Conservation (phyloP, 768 basidiomycete species). For the Auricularia heimuer region DNA sequence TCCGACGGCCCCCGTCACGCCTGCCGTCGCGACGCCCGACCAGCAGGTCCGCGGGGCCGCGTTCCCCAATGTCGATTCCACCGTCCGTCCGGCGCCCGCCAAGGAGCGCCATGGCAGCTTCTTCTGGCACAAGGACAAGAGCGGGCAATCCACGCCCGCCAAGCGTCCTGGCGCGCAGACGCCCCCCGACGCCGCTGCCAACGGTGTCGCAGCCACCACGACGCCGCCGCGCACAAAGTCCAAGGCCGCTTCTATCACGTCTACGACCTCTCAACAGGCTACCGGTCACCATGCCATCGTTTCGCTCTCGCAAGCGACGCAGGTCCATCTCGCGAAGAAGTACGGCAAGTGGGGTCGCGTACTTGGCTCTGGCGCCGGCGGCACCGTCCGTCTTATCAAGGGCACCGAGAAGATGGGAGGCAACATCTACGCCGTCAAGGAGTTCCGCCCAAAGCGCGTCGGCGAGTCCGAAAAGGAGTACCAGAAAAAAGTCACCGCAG, state of each 20-base stretch:
- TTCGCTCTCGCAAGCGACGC: conserved; percentile 72
- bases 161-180: not conserved
- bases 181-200: not conserved
- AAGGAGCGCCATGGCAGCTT: not conserved
- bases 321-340: conserved; percentile 93
- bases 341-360: conserved; percentile 98
- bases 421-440: conserved; percentile 89
- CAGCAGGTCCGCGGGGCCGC: not conserved
- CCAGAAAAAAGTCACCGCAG: conserved; percentile 98
- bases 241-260: conserved; percentile 14
- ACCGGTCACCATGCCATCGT: conserved; percentile 30
- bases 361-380: conserved; percentile 94
- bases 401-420: conserved; percentile 72
- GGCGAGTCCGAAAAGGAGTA: conserved; percentile 95
- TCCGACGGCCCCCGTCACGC: not conserved
- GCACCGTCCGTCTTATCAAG: conserved; percentile 94
- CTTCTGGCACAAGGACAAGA: conserved; percentile 2
- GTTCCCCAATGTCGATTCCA: not conserved
- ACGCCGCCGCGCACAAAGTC: conserved; percentile 1
- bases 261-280: conserved; percentile 20
- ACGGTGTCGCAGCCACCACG: not conserved
- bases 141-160: not conserved
- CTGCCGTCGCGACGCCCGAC: not conserved
- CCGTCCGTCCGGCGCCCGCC: not conserved
- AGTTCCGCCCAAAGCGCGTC: conserved; percentile 81